Evolutionary conservation across 1,284 basidiomycete genomes (phyloP), one percentile per base, ranked within the genome.

Genomic region (Marasmius tenuissimus): DNA sequence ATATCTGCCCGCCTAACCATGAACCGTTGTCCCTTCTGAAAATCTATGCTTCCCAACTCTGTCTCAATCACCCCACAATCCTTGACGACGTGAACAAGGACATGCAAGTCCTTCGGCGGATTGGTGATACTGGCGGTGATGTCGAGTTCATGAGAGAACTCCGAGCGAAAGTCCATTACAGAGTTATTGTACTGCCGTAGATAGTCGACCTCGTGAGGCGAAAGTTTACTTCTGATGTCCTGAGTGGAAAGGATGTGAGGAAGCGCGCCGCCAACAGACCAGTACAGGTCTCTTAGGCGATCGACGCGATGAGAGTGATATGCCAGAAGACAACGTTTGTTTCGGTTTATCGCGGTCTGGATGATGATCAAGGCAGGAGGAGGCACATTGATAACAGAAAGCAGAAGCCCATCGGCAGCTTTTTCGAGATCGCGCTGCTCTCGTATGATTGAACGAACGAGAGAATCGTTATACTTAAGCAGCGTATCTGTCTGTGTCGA

Each of bases 21-120:
- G 70, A 94, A 96, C 61, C 95, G 78, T 75, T 95, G 91, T 0
- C 95, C 96, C 73, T 90, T 92, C 68, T 86, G 84, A 71, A 98
- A 95, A 72, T 96, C 91, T 62, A 98, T 89, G 62, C 85, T 86
- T 38, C 94, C 94, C 60, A 89, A 78, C 73, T 97, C 94, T 5
- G 96, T 93, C 71, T 95, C 88, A 47, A 98, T 93, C 56, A 91
- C 86, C 3, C 94, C 94, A 63, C 94, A 96, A 69, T 97, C 94
- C 67, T 83, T 83, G 33, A 94, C 82, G 33, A 94, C 93, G 58
- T 85, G 80, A 34, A 95, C 92, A 33, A 87, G 79, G 56, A 92
- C 89, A 70, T 94, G 87, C 18, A 96, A 76, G 67, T 94, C 92
- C 72, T 89, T 92, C 1, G 93, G 92, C 4, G 95, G 93, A 51